Conservation (phyloP, 345 rosid species). For the Excoecaria agallocha region DNA sequence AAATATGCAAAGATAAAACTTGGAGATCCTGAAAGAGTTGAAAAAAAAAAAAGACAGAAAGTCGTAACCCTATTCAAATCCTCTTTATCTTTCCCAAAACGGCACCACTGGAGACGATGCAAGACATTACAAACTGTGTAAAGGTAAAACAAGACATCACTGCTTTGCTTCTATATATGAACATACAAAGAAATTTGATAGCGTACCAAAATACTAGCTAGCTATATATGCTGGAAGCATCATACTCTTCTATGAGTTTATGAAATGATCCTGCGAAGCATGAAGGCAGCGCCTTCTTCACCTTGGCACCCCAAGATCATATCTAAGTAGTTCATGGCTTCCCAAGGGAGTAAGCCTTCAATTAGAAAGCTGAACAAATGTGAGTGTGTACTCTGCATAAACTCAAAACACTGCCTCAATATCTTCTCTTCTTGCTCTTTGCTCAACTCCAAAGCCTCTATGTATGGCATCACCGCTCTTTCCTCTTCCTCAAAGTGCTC, state of each 20-base stretch:
- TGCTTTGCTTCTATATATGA: no score
- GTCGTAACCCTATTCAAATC: no score
- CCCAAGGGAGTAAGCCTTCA: slow-evolving; percentile 55
- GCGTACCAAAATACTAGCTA: not conserved
- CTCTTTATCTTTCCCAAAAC: no score
- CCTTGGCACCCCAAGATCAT: slow-evolving; percentile 42
- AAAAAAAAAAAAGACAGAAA: no score
- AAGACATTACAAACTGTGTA: no score
- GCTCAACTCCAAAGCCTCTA: slow-evolving; percentile 62
- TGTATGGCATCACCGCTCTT: slow-evolving; percentile 52
- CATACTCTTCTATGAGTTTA: not conserved
- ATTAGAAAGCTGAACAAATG: slow-evolving; percentile 45
- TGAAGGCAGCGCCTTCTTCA: slow-evolving; percentile 18
- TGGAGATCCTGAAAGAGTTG: no score
- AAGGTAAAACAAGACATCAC: no score
- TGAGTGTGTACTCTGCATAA: slow-evolving; percentile 62
- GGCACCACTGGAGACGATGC: no score
- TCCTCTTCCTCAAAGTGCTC: slow-evolving; percentile 68
- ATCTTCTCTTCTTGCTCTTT: slow-evolving; percentile 44
- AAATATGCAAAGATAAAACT: no score
- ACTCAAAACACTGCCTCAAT: slow-evolving; percentile 46
- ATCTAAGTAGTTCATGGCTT: slow-evolving; percentile 63
- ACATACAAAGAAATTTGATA: not conserved
- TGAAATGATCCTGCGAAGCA: slow-evolving; percentile 12
- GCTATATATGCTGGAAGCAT: not conserved